Percentiles rank a stretch among this genome's conserved stretches.
phyloP scores from a whole-genome alignment of 352 stramenopile species.

The Lagenidium sp. region DNA sequence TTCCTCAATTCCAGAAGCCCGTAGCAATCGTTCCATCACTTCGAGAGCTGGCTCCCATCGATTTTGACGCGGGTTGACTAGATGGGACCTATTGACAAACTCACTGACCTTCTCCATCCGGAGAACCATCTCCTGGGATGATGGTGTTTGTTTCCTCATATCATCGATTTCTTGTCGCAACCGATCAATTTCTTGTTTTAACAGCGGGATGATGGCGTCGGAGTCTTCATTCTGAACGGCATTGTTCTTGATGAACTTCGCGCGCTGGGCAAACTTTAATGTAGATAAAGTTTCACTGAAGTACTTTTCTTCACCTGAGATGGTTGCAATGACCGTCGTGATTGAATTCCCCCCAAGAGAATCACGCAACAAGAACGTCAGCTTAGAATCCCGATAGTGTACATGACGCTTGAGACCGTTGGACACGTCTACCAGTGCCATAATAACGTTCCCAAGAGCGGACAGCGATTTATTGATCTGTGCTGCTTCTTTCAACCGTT shows the following conservation, averaged over 20 bases:
- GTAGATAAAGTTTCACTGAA: constrained; percentile 83
- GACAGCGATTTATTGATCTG: constrained; percentile 89
- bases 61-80: constrained; percentile 48
- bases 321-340: constrained; percentile 79
- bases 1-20: constrained; percentile 41
- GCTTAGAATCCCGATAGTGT: constrained; percentile 82
- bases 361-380: constrained; percentile 76
- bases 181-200: constrained; percentile 70
- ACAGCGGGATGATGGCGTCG: constrained; percentile 56
- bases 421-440: constrained; percentile 78
- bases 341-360: constrained; percentile 82
- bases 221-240: constrained; percentile 81
- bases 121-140: too few species aligned
- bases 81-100: too few species aligned
- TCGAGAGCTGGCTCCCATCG: constrained; percentile 72
- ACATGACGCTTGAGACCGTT: constrained; percentile 75
- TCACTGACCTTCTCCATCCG: too few species aligned
- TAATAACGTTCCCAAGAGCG: constrained; percentile 85
- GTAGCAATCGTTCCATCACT: constrained; percentile 68
- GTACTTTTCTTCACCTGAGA: constrained; percentile 74
- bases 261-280: constrained; percentile 81
- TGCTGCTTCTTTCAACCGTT: constrained; percentile 81
- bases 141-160: too few species aligned
- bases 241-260: constrained; percentile 88
- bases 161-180: constrained; percentile 51